Conservation (phyloP, 2,329 filamentous ascomycete species). For the Ceratocystis variospora region DNA sequence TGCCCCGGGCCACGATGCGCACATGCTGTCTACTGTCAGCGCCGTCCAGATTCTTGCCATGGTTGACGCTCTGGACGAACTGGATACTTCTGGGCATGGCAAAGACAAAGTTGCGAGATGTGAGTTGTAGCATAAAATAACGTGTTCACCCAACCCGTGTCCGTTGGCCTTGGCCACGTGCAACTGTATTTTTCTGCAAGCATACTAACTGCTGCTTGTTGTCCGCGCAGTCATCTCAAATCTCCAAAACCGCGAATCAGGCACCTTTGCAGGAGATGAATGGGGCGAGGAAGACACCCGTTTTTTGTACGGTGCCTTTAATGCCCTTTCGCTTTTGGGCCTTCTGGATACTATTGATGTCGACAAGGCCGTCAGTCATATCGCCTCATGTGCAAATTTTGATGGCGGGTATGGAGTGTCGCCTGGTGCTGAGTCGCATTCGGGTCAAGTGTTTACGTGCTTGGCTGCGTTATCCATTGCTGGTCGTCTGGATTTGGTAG, state of each 20-base stretch:
- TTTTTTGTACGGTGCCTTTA: constrained; percentile 82
- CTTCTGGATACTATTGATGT: constrained; percentile 63
- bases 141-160: background rate
- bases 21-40: constrained; percentile 92
- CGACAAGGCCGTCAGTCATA: constrained; percentile 62
- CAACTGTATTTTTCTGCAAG: background rate
- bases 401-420: constrained; percentile 86
- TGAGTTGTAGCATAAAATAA: constrained; percentile 34
- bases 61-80: constrained; percentile 68
- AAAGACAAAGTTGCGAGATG: constrained; percentile 65
- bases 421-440: constrained; percentile 85
- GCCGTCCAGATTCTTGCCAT: constrained; percentile 86
- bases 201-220: constrained; percentile 20
- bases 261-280: constrained; percentile 84
- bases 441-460: constrained; percentile 92
- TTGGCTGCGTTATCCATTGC: constrained; percentile 77
- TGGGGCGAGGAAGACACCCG: constrained; percentile 95
- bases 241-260: constrained; percentile 66
- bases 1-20: constrained; percentile 84
- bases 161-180: too few species aligned
- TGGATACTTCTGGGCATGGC: constrained; percentile 52
- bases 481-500: constrained; percentile 57
- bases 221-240: constrained; percentile 52
- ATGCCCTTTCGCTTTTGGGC: constrained; percentile 71
- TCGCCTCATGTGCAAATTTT: constrained; percentile 76